phyloP scores from a whole-genome alignment of 2,329 filamentous ascomycete genomes.

The Trichophyton schoenleinii region DNA sequence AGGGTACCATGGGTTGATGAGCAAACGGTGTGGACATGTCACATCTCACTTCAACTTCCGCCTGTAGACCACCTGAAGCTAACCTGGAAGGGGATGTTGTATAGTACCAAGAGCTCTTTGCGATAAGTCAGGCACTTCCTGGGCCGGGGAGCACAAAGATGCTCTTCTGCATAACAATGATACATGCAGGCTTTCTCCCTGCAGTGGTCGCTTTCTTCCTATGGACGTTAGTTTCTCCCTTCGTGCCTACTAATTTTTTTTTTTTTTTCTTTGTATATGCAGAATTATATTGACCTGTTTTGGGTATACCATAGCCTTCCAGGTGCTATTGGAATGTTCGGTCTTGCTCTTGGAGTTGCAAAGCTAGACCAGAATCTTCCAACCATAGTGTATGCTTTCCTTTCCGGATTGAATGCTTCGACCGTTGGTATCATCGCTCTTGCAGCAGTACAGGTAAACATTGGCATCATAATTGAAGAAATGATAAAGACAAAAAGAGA shows the following conservation, averaged over 20 bases:
- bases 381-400: slow-evolving; percentile 50
- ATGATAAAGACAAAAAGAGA: neutral
- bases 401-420: slow-evolving; percentile 59
- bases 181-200: slow-evolving; percentile 47
- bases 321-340: slow-evolving; percentile 58
- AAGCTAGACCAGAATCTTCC: slow-evolving; percentile 49
- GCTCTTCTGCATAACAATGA: slow-evolving; percentile 53
- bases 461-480: neutral
- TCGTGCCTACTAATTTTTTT: neutral
- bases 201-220: slow-evolving; percentile 50
- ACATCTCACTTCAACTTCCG: neutral
- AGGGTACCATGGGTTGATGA: slow-evolving; percentile 55
- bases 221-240: slow-evolving; percentile 42
- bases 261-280: neutral
- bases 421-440: slow-evolving; percentile 61
- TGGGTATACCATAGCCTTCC: slow-evolving; percentile 41
- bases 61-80: neutral
- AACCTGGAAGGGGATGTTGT: slow-evolving; percentile 2
- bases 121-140: slow-evolving; percentile 53
- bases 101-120: slow-evolving; percentile 61
- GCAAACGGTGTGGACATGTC: slow-evolving; percentile 41
- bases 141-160: slow-evolving; percentile 61
- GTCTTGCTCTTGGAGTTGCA: slow-evolving; percentile 51
- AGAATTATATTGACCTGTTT: neutral
- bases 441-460: slow-evolving; percentile 45